A percentile compares a stretch with the other conserved stretches of the same genome.
phyloP scores from a whole-genome alignment of 768 basidiomycete species.

The Pleurotus tuber-regium region DNA sequence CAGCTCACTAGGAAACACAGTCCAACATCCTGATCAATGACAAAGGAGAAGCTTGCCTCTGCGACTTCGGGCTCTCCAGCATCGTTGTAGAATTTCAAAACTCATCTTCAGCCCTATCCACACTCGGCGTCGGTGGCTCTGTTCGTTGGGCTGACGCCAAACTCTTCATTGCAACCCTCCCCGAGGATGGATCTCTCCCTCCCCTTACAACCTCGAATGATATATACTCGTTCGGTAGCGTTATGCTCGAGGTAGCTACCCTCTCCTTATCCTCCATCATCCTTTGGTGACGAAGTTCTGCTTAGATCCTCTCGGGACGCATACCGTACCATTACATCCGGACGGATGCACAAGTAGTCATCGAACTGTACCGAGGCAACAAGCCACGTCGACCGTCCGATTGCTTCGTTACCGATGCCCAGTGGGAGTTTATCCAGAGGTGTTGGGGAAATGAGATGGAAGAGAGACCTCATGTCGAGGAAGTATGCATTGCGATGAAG shows the following conservation, averaged over 20 bases:
- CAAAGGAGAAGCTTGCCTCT: slow-evolving; percentile 38
- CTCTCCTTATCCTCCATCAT: background rate
- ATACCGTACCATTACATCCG: slow-evolving; percentile 40
- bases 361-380: slow-evolving; percentile 37
- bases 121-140: slow-evolving; percentile 35
- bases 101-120: slow-evolving; percentile 28
- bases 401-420: slow-evolving; percentile 34
- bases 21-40: slow-evolving; percentile 45
- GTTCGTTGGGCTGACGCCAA: slow-evolving; percentile 47
- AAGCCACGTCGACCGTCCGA: slow-evolving; percentile 36
- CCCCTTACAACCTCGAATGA: slow-evolving; percentile 33
- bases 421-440: slow-evolving; percentile 39
- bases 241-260: slow-evolving; percentile 36
- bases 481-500: slow-evolving; percentile 19
- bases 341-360: slow-evolving; percentile 36
- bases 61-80: slow-evolving; percentile 46
- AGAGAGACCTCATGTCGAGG: slow-evolving; percentile 28
- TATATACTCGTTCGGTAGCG: slow-evolving; percentile 46
- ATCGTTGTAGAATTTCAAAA: slow-evolving; percentile 32
- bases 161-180: slow-evolving; percentile 17
- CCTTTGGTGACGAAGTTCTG: background rate
- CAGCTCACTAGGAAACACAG: slow-evolving; percentile 20
- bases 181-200: slow-evolving; percentile 23
- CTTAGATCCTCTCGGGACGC: slow-evolving; percentile 36
- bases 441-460: slow-evolving; percentile 35